A percentile compares a stretch with the other conserved stretches of the same genome.
Evolutionary conservation across 768 basidiomycete genomes (phyloP).

Genomic region (Trametes elegans): DNA sequence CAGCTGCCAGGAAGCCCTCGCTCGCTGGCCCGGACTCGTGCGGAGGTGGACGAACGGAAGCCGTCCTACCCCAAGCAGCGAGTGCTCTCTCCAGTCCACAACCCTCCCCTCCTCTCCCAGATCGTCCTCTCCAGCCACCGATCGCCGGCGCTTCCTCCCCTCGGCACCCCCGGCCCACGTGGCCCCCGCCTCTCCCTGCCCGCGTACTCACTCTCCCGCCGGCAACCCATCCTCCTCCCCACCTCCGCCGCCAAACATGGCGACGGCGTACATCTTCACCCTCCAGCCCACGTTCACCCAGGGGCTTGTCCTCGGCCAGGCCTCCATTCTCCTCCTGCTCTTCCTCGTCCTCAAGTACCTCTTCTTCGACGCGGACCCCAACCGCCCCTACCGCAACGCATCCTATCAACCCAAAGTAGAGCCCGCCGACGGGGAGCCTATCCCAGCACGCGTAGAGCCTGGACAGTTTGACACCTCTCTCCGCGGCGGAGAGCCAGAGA

Average conservation of each 20-base stretch:
- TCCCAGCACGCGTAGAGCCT: slow-evolving; percentile 2
- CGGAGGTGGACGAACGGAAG: no score
- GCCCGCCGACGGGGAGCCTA: slow-evolving; percentile 20
- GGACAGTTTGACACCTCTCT: background rate
- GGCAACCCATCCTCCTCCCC: slow-evolving; percentile 6
- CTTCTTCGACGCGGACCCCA: slow-evolving; percentile 76
- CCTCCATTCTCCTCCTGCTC: slow-evolving; percentile 78
- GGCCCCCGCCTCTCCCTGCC: no score
- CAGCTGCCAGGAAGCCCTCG: no score
- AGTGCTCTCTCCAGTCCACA: no score
- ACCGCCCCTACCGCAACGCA: slow-evolving; percentile 51
- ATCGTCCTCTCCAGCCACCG: no score
- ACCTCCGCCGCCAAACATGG: slow-evolving; percentile 28
- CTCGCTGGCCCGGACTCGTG: no score
- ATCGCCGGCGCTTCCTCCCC: no score
- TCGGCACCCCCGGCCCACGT: no score
- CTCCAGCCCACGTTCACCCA: slow-evolving; percentile 92
- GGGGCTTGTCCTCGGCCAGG: slow-evolving; percentile 88
- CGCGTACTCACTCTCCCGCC: slow-evolving; percentile 7
- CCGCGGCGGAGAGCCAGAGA: slow-evolving; percentile 49
- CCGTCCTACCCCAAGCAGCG: no score
- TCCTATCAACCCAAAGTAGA: slow-evolving; percentile 61
- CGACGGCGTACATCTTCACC: slow-evolving; percentile 62
- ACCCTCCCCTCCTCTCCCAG: no score
- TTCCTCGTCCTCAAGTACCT: slow-evolving; percentile 89